phyloP scores from a whole-genome alignment of 2,329 filamentous ascomycete species.

The Coccinonectria pachysandricola region DNA sequence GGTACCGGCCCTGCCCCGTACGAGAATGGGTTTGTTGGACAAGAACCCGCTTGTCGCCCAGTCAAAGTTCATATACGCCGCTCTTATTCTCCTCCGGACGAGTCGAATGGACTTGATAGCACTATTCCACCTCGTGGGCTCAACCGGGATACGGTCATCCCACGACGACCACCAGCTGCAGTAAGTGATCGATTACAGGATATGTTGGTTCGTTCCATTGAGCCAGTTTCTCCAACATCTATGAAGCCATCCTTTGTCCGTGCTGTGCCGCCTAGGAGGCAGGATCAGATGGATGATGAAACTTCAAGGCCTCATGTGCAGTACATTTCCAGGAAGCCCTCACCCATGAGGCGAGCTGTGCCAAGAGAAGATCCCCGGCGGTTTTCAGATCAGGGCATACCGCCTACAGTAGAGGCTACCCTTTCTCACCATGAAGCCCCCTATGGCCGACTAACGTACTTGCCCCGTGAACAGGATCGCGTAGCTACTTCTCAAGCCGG shows the following conservation, averaged over 20 bases:
- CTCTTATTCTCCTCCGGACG: constrained; percentile 12
- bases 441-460: constrained; percentile 2
- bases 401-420: too few species aligned
- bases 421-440: constrained; percentile 7
- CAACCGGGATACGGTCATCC: too few species aligned
- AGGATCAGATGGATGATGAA: constrained; percentile 14
- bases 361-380: too few species aligned
- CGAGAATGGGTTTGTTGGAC: constrained; percentile 20
- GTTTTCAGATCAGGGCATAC: too few species aligned
- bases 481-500: constrained; percentile 4
- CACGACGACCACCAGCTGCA: constrained; percentile 11
- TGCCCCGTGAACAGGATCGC: constrained; percentile 6
- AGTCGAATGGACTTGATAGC: too few species aligned
- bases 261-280: constrained; percentile 19
- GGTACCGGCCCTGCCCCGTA: constrained; percentile 14
- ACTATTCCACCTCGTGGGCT: constrained; percentile 16
- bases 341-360: too few species aligned
- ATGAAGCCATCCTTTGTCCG: constrained; percentile 27
- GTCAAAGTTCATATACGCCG: too few species aligned
- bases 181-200: constrained; percentile 24
- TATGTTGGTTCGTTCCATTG: constrained; percentile 36
- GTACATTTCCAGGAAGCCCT: constrained; percentile 11
- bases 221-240: constrained; percentile 29
- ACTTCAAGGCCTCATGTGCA: too few species aligned
- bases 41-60: too few species aligned